Evolutionary conservation across 2,329 filamentous ascomycete genomes (phyloP), one percentile per base, ranked within the genome.

Genomic region (Raffaelea albimanens): DNA sequence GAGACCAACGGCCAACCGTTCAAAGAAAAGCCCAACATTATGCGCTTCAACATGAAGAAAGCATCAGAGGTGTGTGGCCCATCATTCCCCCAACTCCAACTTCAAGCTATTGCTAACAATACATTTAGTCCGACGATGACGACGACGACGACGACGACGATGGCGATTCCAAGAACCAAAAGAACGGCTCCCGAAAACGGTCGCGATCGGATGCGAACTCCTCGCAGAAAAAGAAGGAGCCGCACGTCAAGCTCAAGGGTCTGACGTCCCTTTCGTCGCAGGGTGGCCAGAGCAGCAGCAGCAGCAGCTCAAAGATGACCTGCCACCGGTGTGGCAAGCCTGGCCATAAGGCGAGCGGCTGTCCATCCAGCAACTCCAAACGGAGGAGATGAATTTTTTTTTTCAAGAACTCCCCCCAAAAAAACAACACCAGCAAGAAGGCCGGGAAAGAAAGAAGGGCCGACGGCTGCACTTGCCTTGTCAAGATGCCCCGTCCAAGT

Each of bases 261-360:
- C 60, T 82, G 48, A 73, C 70, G 4, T 82, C 79, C 1, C 78
- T 87, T 42, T 85, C 82, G 50, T 69, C 56, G 4, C 55, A 56
- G 38, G 60, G 58, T 38, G 54, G 56, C 29, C 51, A 53, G 31
- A 54, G 55, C 63, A 65, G n/a, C n/a, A n/a, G n/a, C n/a, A n/a
- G n/a, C n/a, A n/a, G n/a, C n/a, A n/a, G n/a, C n/a, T n/a, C n/a
- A n/a, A n/a, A 56, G 52, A 63, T 74, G 41, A 68, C 67, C 41
- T 87, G 83, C 59, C 78, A 75, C 62, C 72, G 66, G 18, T 87
- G 83, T 59, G 75, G 79, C 16, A 69, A 78, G 53, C 66, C 67
- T 31, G 82, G 82, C 2, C 83, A 87, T 61, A 74, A 72, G 52
- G 70, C 70, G 45, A 65, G 61, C 43, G 71, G 80, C 19, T 85